These are phyloP conservation scores for Fusarium humuli DNA, from an alignment of 2,329 filamentous ascomycete genomes.

Conservation along the genomic window DNA sequence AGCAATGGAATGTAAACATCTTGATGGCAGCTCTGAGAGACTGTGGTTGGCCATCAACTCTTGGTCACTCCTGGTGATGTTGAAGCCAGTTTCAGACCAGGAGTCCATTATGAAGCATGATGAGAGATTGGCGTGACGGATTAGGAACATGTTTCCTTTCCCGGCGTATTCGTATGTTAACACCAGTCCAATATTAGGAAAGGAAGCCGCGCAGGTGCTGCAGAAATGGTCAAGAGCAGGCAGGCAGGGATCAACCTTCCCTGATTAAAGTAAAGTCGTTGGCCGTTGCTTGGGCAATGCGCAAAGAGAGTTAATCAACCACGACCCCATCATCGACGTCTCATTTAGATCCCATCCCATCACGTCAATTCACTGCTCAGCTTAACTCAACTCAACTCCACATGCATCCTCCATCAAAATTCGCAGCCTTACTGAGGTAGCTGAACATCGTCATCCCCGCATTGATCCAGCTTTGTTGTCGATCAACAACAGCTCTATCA, in stretches of 20 bases:
- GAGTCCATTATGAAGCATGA: background rate
- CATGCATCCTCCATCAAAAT: conserved; percentile 32
- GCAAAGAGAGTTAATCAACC: conserved; percentile 23
- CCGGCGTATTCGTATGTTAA: conserved; percentile 4
- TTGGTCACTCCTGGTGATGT: conserved; percentile 9
- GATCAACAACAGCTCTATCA: conserved; percentile 26
- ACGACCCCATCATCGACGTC: conserved; percentile 25
- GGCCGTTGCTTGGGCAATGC: conserved; percentile 46
- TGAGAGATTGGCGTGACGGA: background rate
- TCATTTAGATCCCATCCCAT: conserved; percentile 1
- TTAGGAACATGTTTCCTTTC: background rate
- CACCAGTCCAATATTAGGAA: background rate
- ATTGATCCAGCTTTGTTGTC: conserved; percentile 24
- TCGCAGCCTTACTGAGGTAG: conserved; percentile 32
- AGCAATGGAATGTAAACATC: conserved; percentile 4
- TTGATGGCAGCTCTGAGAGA: background rate
- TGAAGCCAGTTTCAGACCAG: conserved; percentile 17
- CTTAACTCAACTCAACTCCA: conserved; percentile 24
- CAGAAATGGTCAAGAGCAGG: background rate
- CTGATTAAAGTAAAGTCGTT: conserved; percentile 3
- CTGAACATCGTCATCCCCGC: conserved; percentile 35
- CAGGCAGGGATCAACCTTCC: conserved; percentile 12
- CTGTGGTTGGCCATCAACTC: conserved; percentile 23
- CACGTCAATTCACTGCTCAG: background rate
- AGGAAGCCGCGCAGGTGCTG: background rate